Base-by-base conservation (phyloP, 1,139 yeast genomes). In the Geotrichum cucujoidarum region DNA sequence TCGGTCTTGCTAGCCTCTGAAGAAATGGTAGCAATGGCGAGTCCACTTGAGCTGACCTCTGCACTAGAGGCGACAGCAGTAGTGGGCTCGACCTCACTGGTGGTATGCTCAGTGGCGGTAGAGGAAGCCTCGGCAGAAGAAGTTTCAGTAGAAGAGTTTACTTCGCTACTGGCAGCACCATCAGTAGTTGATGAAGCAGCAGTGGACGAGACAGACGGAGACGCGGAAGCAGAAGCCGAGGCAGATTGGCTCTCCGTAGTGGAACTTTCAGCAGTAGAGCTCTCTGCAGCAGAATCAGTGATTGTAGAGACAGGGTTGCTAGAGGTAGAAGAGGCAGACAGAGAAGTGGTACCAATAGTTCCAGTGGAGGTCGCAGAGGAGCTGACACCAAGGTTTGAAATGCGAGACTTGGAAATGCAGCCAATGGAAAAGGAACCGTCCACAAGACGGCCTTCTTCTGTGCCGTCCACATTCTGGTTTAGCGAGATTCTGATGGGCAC, bases 391-490 rank as follows among this genome's bases (percentile, higher is more conserved):
- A 18, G 14, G 32, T 29, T 24, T 8, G 29, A 21, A 22, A 50
- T 32, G n/a, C 37, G 41, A 29, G 53, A 35, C 41, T 47, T 50
- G 35, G 29, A 48, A 31, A 50, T 30, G 22, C 53, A 50, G 8
- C 50, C 50, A 43, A 50, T 47, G 29, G 27, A 48, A 30, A 50
- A 50, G 17, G 45, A 47, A 13, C 53, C 53, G 32, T 50, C 43
- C 33, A 50, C 40, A 14, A 40, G 4, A n/a, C 48, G 48, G 21
- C 43, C 44, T 10, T 43, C 39, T n/a, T 13, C 24, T 0, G 25
- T 6, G 17, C 41, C 47, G 29, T 40, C 22, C 20, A 25, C 34
- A 10, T 38, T 36, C 34, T 49, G 34, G 33, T 50, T 47, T 18
- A 50, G 27, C 4, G 53, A 40, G 21, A 50, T 40, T 13, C 41